Evolutionary conservation across 2,329 filamentous ascomycete genomes (phyloP), one percentile per base, ranked within the genome.

Genomic region (Cordyceps fumosorosea): DNA sequence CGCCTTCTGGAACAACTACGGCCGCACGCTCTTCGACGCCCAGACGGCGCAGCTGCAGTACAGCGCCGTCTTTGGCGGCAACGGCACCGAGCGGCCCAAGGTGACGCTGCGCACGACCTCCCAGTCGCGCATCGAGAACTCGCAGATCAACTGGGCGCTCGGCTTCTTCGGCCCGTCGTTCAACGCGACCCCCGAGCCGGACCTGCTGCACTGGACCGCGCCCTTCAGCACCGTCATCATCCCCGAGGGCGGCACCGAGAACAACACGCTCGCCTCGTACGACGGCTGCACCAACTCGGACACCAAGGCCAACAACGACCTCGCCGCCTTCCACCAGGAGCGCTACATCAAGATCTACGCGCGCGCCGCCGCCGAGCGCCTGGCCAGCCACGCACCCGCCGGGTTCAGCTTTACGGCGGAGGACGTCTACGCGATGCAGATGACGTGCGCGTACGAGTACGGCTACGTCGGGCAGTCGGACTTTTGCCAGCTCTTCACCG

Each of bases 401-500:
- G 78, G 77, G 37, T 82, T 84, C 69, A 73, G 70, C 18, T 72
- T 84, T 40, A 83, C 74, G 1, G 65, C 73, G 42, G 78, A 79
- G 64, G 81, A 84, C 67, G 78, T 79, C 0, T 81, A 82, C 52
- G 76, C 75, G 24, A 78, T 80, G 76, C 76, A 78, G 67, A 82
- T 76, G 64, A 74, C 83, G 57, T 85, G 82, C 65, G 78, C 80
- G 2, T 85, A 84, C 66, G 82, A 85, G 68, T 73, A 72, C 53
- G 78, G 73, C 44, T 81, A 78, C 65, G 74, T 84, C 18, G 79
- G 80, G 22, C 70, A 69, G 62, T 82, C 78, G 4, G 74, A 78
- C 37, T 92, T 93, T 74, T 95, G 90, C 72, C 68, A 70, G 14
- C 76, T 93, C 29, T 93, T 95, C 75, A 85, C 81, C 0, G 71